Evolutionary conservation across 306 rosid genomes (phyloP).

Genomic region (Elaeagnus macrophylla): DNA sequence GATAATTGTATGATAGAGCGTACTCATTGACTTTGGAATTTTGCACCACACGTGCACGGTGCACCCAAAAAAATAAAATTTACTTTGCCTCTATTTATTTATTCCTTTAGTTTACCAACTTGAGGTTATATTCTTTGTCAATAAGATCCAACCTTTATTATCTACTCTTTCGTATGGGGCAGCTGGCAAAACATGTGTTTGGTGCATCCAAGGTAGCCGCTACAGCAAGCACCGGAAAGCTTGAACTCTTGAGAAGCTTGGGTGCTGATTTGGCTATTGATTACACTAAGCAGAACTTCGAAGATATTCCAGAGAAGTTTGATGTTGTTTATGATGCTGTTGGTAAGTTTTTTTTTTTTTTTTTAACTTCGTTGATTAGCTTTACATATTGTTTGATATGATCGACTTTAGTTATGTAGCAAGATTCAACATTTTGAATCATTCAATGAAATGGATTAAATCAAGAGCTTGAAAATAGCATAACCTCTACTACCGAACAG

Average conservation of each 20-base stretch:
- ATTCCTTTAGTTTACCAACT: no score
- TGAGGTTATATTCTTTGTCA: no score
- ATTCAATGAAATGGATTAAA: no score
- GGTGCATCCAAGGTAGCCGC: slow-evolving; percentile 63
- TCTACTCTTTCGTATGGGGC: slow-evolving; percentile 6
- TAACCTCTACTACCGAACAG: no score
- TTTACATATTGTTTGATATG: no score
- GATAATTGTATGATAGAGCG: no score
- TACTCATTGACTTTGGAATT: no score
- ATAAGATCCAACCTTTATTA: neutral
- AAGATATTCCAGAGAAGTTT: slow-evolving; percentile 53
- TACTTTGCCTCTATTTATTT: no score
- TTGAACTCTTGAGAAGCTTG: slow-evolving; percentile 40
- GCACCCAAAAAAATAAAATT: no score
- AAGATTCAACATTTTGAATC: no score
- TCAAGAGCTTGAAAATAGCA: no score
- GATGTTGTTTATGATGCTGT: slow-evolving; percentile 59
- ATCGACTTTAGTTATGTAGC: neutral
- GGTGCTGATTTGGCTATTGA: slow-evolving; percentile 58
- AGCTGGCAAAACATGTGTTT: slow-evolving; percentile 62
- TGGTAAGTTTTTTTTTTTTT: slow-evolving; percentile 40
- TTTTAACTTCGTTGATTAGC: neutral
- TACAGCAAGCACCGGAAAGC: slow-evolving; percentile 47
- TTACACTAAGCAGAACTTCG: slow-evolving; percentile 48
- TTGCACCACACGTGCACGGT: no score